A percentile compares a stretch with the other conserved stretches of the same genome.
Evolutionary conservation across 768 basidiomycete genomes (phyloP).

Genomic region (Cystofilobasidium capitatum): DNA sequence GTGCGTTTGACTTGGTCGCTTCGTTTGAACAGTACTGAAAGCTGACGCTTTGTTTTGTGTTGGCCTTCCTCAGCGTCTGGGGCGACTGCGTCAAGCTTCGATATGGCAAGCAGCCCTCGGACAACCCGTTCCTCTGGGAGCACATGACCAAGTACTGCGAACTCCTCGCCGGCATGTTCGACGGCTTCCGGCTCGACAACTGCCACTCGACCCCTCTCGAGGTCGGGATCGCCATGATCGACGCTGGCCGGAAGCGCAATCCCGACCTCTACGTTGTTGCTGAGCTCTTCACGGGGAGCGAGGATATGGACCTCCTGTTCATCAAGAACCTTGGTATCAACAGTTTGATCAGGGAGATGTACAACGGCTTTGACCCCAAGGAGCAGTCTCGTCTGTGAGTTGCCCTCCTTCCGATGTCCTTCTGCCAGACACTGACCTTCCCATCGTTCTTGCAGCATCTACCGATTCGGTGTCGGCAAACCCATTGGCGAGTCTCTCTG

Average conservation of each 20-base stretch:
- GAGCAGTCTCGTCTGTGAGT: slow-evolving; percentile 65
- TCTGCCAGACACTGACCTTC: neutral
- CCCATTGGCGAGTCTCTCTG: slow-evolving; percentile 62
- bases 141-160: slow-evolving; percentile 80
- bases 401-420: neutral
- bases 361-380: slow-evolving; percentile 71
- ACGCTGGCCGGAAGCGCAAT: slow-evolving; percentile 75
- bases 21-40: no score
- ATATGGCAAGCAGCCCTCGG: slow-evolving; percentile 66
- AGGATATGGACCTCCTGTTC: slow-evolving; percentile 84
- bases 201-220: slow-evolving; percentile 94
- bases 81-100: slow-evolving; percentile 96
- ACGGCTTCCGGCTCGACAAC: slow-evolving; percentile 97
- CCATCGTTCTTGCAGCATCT: slow-evolving; percentile 43
- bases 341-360: slow-evolving; percentile 87
- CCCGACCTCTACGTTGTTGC: slow-evolving; percentile 94
- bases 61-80: slow-evolving; percentile 53
- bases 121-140: slow-evolving; percentile 90
- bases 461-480: slow-evolving; percentile 82
- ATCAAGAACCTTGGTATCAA: slow-evolving; percentile 88
- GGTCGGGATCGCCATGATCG: slow-evolving; percentile 91
- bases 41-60: no score
- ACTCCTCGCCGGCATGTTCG: slow-evolving; percentile 68
- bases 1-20: neutral
- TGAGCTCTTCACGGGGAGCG: slow-evolving; percentile 90